These are phyloP conservation scores for Zoysia japonica DNA, from an alignment of 176 grass and related monocot genomes.

Conservation along the genomic window DNA sequence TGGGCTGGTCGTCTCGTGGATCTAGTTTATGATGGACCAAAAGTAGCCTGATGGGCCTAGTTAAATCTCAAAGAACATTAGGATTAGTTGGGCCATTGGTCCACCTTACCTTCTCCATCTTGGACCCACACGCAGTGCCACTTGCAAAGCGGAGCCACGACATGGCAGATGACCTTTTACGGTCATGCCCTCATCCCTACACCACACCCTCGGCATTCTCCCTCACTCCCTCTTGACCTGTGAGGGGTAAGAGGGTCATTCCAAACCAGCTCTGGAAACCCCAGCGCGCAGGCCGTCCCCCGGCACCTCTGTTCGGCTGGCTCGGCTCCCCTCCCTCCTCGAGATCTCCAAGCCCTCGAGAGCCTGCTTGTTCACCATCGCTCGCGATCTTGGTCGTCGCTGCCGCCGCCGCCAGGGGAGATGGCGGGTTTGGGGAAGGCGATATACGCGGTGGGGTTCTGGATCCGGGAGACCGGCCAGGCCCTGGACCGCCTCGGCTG, in stretches of 20 bases:
- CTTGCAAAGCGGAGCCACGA: not conserved
- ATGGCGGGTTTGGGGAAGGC: constrained; percentile 80
- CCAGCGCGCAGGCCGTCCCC: constrained; percentile 1
- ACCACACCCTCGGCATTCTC: not conserved
- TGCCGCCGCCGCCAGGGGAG: constrained; percentile 24
- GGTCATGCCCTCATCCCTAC: not conserved
- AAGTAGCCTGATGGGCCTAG: too few relatives aligned
- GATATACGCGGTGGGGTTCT: constrained; percentile 94
- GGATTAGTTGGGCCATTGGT: not conserved
- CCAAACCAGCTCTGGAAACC: not conserved
- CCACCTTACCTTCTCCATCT: not conserved
- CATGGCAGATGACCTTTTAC: not conserved
- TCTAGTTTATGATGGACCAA: not conserved
- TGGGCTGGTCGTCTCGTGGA: not conserved
- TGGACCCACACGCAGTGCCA: not conserved
- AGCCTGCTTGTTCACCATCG: constrained; percentile 6
- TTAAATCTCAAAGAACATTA: not conserved
- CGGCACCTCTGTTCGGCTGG: not conserved
- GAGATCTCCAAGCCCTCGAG: constrained; percentile 51
- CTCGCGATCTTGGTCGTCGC: constrained; percentile 11
- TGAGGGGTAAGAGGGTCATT: constrained; percentile 34
- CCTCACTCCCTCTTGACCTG: not conserved
- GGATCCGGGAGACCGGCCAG: constrained; percentile 96
- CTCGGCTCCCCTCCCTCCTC: constrained; percentile 3
- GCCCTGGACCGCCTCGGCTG: constrained; percentile 88